These are phyloP conservation scores for Oryza rufipogon DNA, from an alignment of 176 grass and related monocot genomes.

Conservation along the genomic window DNA sequence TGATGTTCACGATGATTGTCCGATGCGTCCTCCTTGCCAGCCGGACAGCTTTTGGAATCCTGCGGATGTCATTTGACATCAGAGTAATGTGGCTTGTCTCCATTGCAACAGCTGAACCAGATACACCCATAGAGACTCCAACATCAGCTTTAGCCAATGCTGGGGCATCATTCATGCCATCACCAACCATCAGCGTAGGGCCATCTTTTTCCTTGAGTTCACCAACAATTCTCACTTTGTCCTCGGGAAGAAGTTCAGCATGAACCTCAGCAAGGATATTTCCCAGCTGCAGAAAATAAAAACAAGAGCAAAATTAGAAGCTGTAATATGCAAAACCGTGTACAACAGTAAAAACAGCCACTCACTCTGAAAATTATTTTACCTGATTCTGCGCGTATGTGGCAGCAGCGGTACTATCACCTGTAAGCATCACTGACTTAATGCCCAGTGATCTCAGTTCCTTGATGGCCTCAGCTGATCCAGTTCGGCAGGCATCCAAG, in stretches of 20 bases:
- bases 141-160: conserved; percentile 85
- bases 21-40: conserved; percentile 71
- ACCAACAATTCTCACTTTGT: conserved; percentile 81
- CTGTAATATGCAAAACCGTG: neutral
- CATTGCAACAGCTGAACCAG: conserved; percentile 90
- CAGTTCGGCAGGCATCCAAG: conserved; percentile 82
- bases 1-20: conserved; percentile 76
- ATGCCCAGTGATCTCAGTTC: conserved; percentile 81
- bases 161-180: conserved; percentile 97
- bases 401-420: conserved; percentile 74
- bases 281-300: conserved; percentile 56
- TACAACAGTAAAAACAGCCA: neutral
- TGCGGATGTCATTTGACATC: conserved; percentile 93
- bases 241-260: conserved; percentile 79
- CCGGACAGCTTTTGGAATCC: conserved; percentile 72
- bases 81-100: conserved; percentile 94
- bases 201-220: conserved; percentile 75
- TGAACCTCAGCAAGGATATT: conserved; percentile 69
- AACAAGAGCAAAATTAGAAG: conserved; percentile 1
- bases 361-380: conserved; percentile 2
- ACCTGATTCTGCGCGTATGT: conserved; percentile 86
- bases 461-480: conserved; percentile 74
- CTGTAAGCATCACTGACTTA: conserved; percentile 91
- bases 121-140: conserved; percentile 96
- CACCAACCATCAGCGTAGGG: conserved; percentile 82